These are phyloP conservation scores for Puccinia sorghi DNA, from an alignment of 1,284 basidiomycete genomes.

Conservation along the genomic window DNA sequence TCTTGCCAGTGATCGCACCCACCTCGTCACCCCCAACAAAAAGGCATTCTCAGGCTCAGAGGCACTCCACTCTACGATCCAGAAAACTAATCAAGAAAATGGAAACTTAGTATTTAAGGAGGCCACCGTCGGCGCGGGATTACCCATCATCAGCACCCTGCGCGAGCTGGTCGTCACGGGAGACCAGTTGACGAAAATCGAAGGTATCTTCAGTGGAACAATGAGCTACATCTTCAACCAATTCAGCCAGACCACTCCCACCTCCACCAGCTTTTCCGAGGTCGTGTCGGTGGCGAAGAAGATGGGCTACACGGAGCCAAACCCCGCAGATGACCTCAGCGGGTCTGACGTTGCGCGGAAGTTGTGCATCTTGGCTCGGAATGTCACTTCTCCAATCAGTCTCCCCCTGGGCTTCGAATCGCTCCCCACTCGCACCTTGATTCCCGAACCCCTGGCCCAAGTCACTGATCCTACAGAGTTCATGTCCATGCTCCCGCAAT, in stretches of 20 bases:
- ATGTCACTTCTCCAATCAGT: slow-evolving; percentile 61
- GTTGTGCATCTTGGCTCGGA: slow-evolving; percentile 87
- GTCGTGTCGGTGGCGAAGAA: slow-evolving; percentile 80
- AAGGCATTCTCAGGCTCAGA: slow-evolving; percentile 86
- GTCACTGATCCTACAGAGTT: slow-evolving; percentile 73
- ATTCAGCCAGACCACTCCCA: slow-evolving; percentile 61
- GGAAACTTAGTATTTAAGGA: slow-evolving; percentile 80
- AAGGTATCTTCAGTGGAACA: slow-evolving; percentile 84
- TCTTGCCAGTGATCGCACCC: slow-evolving; percentile 67
- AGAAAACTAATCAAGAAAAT: slow-evolving; percentile 63
- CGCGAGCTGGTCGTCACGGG: slow-evolving; percentile 89
- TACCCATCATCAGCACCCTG: slow-evolving; percentile 87
- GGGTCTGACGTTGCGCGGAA: slow-evolving; percentile 97
- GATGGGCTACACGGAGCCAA: slow-evolving; percentile 96
- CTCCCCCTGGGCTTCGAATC: slow-evolving; percentile 72
- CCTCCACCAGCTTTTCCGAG: slow-evolving; percentile 34
- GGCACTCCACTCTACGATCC: slow-evolving; percentile 70
- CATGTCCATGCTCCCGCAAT: slow-evolving; percentile 74
- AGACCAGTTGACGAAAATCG: slow-evolving; percentile 70
- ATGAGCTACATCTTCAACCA: slow-evolving; percentile 99
- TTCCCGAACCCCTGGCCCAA: slow-evolving; percentile 72
- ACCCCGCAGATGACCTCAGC: slow-evolving; percentile 92
- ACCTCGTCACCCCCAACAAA: slow-evolving; percentile 96
- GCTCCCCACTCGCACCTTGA: slow-evolving; percentile 80
- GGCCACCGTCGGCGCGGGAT: slow-evolving; percentile 89